These are phyloP conservation scores for Cyberlindnera saturnus DNA, from an alignment of 805 yeast species.

Conservation along the genomic window DNA sequence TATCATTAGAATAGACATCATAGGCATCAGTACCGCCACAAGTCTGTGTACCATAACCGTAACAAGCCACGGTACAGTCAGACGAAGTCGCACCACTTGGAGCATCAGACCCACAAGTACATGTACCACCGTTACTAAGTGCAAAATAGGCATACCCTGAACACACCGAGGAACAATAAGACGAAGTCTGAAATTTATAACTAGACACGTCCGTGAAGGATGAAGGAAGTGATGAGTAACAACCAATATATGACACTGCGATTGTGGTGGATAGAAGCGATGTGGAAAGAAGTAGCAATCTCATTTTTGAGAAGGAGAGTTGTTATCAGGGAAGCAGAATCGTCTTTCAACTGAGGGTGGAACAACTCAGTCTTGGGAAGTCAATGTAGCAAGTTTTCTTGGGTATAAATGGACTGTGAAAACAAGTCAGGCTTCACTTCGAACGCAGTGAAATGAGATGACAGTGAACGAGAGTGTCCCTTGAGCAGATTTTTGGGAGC, in stretches of 20 bases:
- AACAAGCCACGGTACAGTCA: conserved; percentile 41
- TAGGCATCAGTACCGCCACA: conserved; percentile 59
- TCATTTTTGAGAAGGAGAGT: neutral
- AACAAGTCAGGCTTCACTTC: too few relatives aligned
- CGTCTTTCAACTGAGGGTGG: too few relatives aligned
- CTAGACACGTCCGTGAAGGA: conserved; percentile 27
- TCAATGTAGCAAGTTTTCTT: too few relatives aligned
- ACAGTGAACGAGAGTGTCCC: too few relatives aligned
- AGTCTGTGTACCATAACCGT: conserved; percentile 48
- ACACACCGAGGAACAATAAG: conserved; percentile 43
- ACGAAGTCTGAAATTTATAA: conserved; percentile 44
- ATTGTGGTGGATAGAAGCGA: conserved; percentile 1
- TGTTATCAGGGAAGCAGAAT: neutral
- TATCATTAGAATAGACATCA: conserved; percentile 36
- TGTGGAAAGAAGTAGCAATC: neutral
- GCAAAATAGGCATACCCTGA: conserved; percentile 36
- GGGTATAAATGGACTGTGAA: too few relatives aligned
- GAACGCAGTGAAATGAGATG: too few relatives aligned
- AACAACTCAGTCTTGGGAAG: too few relatives aligned
- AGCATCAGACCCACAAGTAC: conserved; percentile 52
- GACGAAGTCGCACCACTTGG: conserved; percentile 30
- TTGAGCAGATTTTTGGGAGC: too few relatives aligned
- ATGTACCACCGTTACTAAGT: conserved; percentile 38
- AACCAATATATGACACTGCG: conserved; percentile 8
- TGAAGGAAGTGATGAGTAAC: conserved; percentile 17